Conservation (phyloP, 208 protist species). For the Leishmania mexicana region DNA sequence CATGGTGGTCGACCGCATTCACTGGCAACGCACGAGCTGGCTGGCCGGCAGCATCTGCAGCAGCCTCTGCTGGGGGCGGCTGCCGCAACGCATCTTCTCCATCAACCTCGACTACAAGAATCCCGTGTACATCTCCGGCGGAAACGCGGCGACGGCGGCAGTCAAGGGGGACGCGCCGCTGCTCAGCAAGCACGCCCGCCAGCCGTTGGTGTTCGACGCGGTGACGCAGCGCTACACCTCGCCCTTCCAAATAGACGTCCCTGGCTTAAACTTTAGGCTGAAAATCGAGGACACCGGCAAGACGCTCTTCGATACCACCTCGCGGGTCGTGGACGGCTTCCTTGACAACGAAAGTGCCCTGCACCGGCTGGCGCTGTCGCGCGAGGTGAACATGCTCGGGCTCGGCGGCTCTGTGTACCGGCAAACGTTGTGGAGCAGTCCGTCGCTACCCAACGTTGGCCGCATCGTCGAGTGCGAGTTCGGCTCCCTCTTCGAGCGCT, state of each 20-base stretch:
- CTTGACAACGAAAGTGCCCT: conserved; percentile 86
- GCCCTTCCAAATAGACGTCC: conserved; percentile 59
- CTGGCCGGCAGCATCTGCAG: conserved; percentile 69
- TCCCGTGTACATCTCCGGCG: conserved; percentile 53
- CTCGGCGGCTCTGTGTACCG: conserved; percentile 82
- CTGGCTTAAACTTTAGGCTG: conserved; percentile 59
- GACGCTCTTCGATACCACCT: conserved; percentile 54
- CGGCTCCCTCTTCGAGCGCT: conserved; percentile 62
- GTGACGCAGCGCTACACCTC: conserved; percentile 45
- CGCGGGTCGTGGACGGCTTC: conserved; percentile 74
- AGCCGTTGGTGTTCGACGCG: conserved; percentile 47
- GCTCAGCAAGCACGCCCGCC: not conserved
- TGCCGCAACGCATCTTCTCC: conserved; percentile 79
- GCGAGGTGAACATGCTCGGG: conserved; percentile 87
- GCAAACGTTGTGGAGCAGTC: conserved; percentile 78
- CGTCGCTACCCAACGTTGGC: conserved; percentile 69
- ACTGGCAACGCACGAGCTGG: conserved; percentile 88
- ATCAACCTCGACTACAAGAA: conserved; percentile 78
- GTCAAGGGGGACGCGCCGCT: not conserved
- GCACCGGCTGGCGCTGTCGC: conserved; percentile 65
- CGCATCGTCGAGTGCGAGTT: conserved; percentile 49
- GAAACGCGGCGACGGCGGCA: conserved; percentile 3
- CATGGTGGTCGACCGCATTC: conserved; percentile 78
- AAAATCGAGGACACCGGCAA: conserved; percentile 63
- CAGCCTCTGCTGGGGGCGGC: conserved; percentile 75